These are phyloP conservation scores for Trichophyton benhamiae DNA, from an alignment of 2,329 filamentous ascomycete species.

Conservation along the genomic window DNA sequence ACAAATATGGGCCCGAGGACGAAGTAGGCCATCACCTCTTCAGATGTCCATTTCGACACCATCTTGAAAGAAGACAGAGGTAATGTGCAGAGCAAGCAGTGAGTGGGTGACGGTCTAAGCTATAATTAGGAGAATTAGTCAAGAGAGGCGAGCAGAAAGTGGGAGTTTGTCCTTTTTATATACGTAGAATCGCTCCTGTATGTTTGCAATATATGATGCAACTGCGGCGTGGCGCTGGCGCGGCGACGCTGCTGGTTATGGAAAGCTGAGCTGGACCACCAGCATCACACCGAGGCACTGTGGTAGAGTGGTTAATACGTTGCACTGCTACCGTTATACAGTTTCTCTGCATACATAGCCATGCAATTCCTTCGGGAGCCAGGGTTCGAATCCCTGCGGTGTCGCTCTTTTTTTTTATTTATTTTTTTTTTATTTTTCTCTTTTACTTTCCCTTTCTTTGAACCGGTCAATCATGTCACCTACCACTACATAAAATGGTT, in stretches of 20 bases:
- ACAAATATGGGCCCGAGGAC: no score
- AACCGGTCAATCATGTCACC: no score
- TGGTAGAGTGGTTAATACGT: slow-evolving; percentile 5
- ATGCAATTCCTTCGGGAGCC: slow-evolving; percentile 5
- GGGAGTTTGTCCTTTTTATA: not conserved
- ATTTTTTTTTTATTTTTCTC: not conserved
- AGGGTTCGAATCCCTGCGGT: slow-evolving; percentile 5
- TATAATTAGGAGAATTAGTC: no score
- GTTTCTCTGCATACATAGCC: slow-evolving; percentile 1
- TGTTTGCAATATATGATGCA: not conserved
- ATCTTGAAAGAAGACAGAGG: no score
- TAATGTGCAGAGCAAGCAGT: no score
- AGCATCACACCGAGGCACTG: slow-evolving; percentile 3
- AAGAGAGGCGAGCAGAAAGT: no score
- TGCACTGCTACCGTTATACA: slow-evolving; percentile 4
- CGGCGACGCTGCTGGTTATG: not conserved
- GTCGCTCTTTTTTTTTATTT: not conserved
- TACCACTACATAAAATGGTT: no score
- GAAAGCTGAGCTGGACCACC: not conserved
- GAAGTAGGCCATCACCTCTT: no score
- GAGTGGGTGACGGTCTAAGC: no score
- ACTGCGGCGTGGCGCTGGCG: no score
- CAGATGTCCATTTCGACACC: no score
- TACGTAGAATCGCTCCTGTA: not conserved
- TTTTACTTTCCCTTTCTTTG: no score